These are phyloP conservation scores for Apium graveolens DNA, from an alignment of 129 eudicot genomes.

Conservation along the genomic window DNA sequence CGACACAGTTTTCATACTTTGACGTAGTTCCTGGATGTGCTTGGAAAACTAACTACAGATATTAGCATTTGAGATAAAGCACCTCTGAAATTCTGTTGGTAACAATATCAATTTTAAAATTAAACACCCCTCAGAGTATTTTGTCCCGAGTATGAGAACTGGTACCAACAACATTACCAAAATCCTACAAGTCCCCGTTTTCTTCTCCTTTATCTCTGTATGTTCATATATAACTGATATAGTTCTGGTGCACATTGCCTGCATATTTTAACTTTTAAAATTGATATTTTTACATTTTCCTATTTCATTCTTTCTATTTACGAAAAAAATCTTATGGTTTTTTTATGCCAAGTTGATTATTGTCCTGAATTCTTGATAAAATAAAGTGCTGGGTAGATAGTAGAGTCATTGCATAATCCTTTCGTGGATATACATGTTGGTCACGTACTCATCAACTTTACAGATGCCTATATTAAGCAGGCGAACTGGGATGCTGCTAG, in stretches of 20 bases:
- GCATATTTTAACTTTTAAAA: background rate
- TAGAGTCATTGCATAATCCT: background rate
- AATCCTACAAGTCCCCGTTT: background rate
- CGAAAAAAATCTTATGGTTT: background rate
- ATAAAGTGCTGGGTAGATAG: background rate
- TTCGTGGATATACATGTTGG: background rate
- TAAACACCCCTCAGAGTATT: background rate
- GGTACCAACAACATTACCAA: background rate
- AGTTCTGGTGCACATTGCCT: background rate
- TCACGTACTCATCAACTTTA: conserved; percentile 2
- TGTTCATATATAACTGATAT: background rate
- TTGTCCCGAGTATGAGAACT: background rate
- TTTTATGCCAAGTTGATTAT: background rate
- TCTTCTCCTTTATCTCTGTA: background rate
- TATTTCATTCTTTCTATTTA: background rate
- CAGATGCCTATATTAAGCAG: conserved; percentile 59
- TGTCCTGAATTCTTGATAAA: background rate
- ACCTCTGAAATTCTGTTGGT: background rate
- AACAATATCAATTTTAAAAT: background rate
- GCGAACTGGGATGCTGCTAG: conserved; percentile 63
- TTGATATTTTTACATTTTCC: background rate
- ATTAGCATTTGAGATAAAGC: background rate
- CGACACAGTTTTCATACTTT: background rate
- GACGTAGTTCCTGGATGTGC: background rate
- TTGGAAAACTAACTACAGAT: background rate